Base-by-base conservation (phyloP, 2,329 filamentous ascomycete genomes). In the Cordyceps javanica region DNA sequence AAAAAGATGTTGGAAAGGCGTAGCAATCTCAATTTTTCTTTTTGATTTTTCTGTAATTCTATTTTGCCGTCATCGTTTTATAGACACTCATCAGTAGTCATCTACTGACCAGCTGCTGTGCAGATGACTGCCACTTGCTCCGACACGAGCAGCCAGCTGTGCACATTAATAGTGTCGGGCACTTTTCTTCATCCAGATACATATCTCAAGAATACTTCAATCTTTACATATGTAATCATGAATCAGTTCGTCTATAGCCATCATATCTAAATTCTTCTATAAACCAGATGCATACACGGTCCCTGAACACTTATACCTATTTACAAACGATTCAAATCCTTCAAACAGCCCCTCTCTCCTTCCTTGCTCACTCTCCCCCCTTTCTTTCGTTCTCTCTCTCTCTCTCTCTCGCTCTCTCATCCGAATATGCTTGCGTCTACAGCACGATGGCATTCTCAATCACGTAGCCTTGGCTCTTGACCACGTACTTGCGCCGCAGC, bases 361-460 rank as follows among this genome's bases (percentile, higher is more conserved):
- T n/a, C 14, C 8, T 8, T 14, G 2, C 7, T 21, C n/a, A 4
- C 38, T 8, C 30, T 32, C 6, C n/a, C n/a, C n/a, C n/a, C n/a
- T n/a, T n/a, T n/a, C n/a, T n/a, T n/a, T n/a, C n/a, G n/a, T n/a
- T n/a, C n/a, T n/a, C n/a, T n/a, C n/a, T n/a, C n/a, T n/a, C n/a
- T n/a, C n/a, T n/a, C n/a, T n/a, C n/a, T n/a, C n/a, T n/a, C n/a
- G n/a, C n/a, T n/a, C n/a, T n/a, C n/a, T n/a, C n/a, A n/a, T n/a
- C n/a, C n/a, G n/a, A n/a, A n/a, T n/a, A n/a, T n/a, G n/a, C n/a
- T n/a, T n/a, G n/a, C n/a, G n/a, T 6, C 11, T 65, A 74, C 44
- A 76, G 59, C 14, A 95, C 83, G 66, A 91, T 77, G 64, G 96
- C 75, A 75, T 97, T 97, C 50, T 80, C 82, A 65, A 97, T 89